Base-by-base conservation (phyloP, 768 basidiomycete genomes). In the Russula compacta region DNA sequence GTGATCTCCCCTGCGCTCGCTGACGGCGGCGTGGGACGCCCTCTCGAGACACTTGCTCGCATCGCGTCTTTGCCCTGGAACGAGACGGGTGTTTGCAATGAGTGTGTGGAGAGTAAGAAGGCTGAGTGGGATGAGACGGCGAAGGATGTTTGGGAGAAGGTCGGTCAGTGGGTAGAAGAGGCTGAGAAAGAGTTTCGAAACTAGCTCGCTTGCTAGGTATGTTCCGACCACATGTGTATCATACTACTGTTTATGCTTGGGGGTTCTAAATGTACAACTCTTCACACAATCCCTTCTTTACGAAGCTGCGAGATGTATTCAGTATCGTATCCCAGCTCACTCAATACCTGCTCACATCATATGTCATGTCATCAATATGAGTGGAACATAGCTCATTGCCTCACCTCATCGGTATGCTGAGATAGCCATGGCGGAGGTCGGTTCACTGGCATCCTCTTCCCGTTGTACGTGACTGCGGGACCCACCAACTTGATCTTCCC, bases 121-220 rank as follows among this genome's bases (percentile, higher is more conserved):
- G 77, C 76, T 53, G 88, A 89, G 67, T 90, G 87, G 87, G 76
- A 77, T 11, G 75, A 73, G 17, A 84, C 86, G 69, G 83, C 86
- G 68, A 69, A 73, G 51, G 72, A 67, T 6, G 72, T 89, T 12
- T 90, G 88, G 88, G 71, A 71, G 32, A 71, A 74, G 65, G 76
- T 89, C 74, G 83, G 83, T 67, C 71, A 56, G 4, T 90, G 87
- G 87, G 66, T 87, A 56, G 49, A 58, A 21, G 53, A 58, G 46
- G 60, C 57, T 1, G 60, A 67, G 66, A 58, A 44, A 44, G 64
- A 56, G 57, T 58, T 58, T 53, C 29, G 21, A 15, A 38, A 58
- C 33, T 63, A 58, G 33, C 36, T 11, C 11, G 49, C 15, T 24
- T 12, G 19, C 19, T 19, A 21, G 10, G 24, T 47, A 47, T 42